These are phyloP conservation scores for Eragrostis nindensis DNA, from an alignment of 176 grass and related monocot genomes.

Conservation along the genomic window DNA sequence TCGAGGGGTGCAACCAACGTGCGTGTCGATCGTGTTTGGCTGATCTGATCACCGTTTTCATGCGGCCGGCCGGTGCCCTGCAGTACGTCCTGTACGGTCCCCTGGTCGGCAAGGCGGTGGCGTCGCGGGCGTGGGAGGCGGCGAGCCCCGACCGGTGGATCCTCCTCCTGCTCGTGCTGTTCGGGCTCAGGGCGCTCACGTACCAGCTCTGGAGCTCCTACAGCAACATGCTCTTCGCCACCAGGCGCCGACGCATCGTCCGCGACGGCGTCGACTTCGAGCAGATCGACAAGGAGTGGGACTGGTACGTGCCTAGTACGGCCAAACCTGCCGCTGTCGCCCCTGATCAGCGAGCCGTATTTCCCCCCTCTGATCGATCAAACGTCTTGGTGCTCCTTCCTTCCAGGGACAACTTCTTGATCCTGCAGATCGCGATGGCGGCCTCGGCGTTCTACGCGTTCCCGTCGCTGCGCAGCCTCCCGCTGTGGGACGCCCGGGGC, in stretches of 20 bases:
- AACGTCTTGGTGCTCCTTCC: too few species aligned
- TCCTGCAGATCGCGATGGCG: slow-evolving; percentile 61
- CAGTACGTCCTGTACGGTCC: slow-evolving; percentile 76
- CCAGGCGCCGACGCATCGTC: slow-evolving; percentile 59
- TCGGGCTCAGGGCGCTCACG: slow-evolving; percentile 46
- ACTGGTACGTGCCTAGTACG: slow-evolving; percentile 76
- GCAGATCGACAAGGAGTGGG: slow-evolving; percentile 90
- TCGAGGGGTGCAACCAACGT: background rate
- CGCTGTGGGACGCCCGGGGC: slow-evolving; percentile 58
- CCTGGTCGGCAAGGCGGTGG: slow-evolving; percentile 59
- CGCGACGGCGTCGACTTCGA: slow-evolving; percentile 70
- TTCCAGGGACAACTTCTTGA: slow-evolving; percentile 93
- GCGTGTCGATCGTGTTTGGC: background rate
- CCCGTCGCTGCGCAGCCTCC: slow-evolving; percentile 62
- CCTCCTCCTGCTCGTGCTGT: slow-evolving; percentile 66
- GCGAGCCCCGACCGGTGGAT: slow-evolving; percentile 66
- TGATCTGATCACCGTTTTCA: background rate
- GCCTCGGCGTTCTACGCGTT: slow-evolving; percentile 54
- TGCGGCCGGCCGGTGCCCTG: background rate
- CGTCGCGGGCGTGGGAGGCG: slow-evolving; percentile 61
- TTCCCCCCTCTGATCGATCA: background rate
- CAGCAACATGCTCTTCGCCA: slow-evolving; percentile 86
- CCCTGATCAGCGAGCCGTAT: too few species aligned
- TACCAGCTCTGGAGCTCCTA: slow-evolving; percentile 67
- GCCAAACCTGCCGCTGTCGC: too few species aligned